Conservation (phyloP, 2,329 filamentous ascomycete genomes). For the Arthroderma uncinatum region DNA sequence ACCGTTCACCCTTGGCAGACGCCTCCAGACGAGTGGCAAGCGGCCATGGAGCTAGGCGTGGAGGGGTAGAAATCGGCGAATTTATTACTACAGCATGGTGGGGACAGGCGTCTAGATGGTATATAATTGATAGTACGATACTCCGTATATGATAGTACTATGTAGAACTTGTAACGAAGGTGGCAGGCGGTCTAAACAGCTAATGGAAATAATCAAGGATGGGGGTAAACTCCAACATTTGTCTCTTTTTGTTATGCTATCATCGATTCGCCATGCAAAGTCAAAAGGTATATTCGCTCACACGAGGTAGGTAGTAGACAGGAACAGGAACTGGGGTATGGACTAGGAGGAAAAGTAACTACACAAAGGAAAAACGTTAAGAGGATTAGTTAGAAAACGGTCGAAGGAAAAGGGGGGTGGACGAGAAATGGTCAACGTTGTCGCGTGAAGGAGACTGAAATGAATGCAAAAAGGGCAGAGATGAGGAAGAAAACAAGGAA, state of each 20-base stretch:
- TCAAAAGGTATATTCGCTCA: neutral
- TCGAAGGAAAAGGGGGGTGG: neutral
- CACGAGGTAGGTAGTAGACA: neutral
- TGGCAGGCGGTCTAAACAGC: neutral
- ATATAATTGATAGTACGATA: too few relatives aligned
- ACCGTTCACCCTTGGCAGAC: neutral
- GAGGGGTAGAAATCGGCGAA: neutral
- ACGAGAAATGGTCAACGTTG: neutral
- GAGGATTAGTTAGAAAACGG: constrained; percentile 1
- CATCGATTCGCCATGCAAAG: constrained; percentile 2
- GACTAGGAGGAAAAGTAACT: constrained; percentile 7
- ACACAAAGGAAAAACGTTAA: constrained; percentile 1
- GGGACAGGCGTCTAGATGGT: neutral
- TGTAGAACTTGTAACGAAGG: neutral
- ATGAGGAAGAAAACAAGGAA: neutral
- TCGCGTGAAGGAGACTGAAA: neutral
- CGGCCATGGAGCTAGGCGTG: too few relatives aligned
- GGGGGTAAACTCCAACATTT: neutral
- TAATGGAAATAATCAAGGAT: neutral
- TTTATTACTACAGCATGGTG: neutral
- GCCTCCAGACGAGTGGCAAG: neutral
- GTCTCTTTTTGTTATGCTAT: constrained; percentile 1
- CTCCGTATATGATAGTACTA: too few relatives aligned
- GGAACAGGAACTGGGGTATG: constrained; percentile 2
- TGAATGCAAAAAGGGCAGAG: neutral